A percentile compares a stretch with the other conserved stretches of the same genome.
These are phyloP conservation scores for Vigna unguiculata DNA, from an alignment of 306 rosid species.

Conservation along the genomic window DNA sequence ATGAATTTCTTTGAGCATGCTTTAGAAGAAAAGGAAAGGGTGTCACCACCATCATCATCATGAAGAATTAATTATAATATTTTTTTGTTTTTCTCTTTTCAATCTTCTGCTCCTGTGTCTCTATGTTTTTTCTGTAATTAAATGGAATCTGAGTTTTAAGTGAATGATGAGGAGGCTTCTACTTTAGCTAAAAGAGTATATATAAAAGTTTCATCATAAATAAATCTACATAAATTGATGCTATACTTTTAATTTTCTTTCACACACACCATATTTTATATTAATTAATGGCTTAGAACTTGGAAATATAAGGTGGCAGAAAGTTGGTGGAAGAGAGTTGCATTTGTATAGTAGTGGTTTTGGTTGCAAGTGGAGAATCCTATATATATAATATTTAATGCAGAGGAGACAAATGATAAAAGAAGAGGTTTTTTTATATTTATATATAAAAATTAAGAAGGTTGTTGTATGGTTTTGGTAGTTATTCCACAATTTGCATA, in stretches of 20 bases:
- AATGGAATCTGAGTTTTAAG: slow-evolving; percentile 51
- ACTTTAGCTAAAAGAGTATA: slow-evolving; percentile 29
- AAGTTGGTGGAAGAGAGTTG: slow-evolving; percentile 25
- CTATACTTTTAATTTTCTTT: not conserved
- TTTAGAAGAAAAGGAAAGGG: slow-evolving; percentile 52
- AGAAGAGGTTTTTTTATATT: not conserved
- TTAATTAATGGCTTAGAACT: slow-evolving; percentile 29
- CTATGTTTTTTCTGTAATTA: slow-evolving; percentile 50
- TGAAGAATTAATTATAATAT: slow-evolving; percentile 15
- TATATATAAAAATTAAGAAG: slow-evolving; percentile 7
- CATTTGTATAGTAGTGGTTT: slow-evolving; percentile 50
- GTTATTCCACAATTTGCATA: slow-evolving; percentile 37
- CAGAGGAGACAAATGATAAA: slow-evolving; percentile 21
- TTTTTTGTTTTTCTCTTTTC: not conserved
- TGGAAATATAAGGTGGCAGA: slow-evolving; percentile 18
- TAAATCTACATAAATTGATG: not conserved
- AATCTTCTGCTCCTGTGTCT: slow-evolving; percentile 23
- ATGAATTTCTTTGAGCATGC: slow-evolving; percentile 40
- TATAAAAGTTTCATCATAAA: slow-evolving; percentile 15
- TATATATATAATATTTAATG: not conserved
- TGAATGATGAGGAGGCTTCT: slow-evolving; percentile 48
- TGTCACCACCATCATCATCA: not conserved
- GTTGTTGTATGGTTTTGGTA: slow-evolving; percentile 44
- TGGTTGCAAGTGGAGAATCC: slow-evolving; percentile 48
- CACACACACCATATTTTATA: slow-evolving; percentile 4